Conservation (phyloP, 768 basidiomycete genomes). For the Russula brevipes region DNA sequence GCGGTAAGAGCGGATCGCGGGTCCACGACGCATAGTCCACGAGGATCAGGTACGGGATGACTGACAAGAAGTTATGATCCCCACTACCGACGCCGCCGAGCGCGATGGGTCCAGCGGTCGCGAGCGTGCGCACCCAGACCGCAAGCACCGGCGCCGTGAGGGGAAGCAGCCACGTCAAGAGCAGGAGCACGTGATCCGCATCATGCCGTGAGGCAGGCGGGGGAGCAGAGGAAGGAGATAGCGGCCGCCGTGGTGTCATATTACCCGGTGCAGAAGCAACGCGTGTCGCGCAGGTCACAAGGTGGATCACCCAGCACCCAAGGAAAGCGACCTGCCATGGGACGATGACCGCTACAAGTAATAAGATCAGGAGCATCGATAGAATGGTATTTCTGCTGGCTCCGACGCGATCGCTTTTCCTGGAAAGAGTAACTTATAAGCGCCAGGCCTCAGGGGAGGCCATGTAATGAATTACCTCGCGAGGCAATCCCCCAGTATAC, state of each 20-base stretch:
- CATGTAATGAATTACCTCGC: constrained; percentile 22
- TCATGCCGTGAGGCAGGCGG: constrained; percentile 33
- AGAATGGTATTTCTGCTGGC: constrained; percentile 31
- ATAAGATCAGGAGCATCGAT: constrained; percentile 56
- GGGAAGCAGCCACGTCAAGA: constrained; percentile 80
- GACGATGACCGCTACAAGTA: constrained; percentile 67
- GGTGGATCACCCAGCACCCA: constrained; percentile 74
- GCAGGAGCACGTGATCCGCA: constrained; percentile 57
- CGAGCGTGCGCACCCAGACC: constrained; percentile 86
- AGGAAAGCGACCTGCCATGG: constrained; percentile 92
- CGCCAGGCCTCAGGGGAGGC: not conserved
- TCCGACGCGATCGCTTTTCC: constrained; percentile 32
- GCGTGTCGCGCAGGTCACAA: constrained; percentile 53
- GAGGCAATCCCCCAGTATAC: constrained; percentile 29
- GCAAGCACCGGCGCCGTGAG: constrained; percentile 69
- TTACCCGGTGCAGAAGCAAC: constrained; percentile 13
- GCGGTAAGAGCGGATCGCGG: constrained; percentile 36
- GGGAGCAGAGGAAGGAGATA: not conserved
- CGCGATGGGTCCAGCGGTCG: constrained; percentile 69
- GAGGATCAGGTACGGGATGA: constrained; percentile 57
- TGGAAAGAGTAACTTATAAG: not conserved
- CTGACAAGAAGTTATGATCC: constrained; percentile 67
- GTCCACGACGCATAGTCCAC: constrained; percentile 57
- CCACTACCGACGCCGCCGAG: constrained; percentile 74
- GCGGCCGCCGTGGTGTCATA: constrained; percentile 3